A percentile compares a stretch with the other conserved stretches of the same genome.
phyloP scores from a whole-genome alignment of 2,329 filamentous ascomycete species.

The Aspergillus sp. region DNA sequence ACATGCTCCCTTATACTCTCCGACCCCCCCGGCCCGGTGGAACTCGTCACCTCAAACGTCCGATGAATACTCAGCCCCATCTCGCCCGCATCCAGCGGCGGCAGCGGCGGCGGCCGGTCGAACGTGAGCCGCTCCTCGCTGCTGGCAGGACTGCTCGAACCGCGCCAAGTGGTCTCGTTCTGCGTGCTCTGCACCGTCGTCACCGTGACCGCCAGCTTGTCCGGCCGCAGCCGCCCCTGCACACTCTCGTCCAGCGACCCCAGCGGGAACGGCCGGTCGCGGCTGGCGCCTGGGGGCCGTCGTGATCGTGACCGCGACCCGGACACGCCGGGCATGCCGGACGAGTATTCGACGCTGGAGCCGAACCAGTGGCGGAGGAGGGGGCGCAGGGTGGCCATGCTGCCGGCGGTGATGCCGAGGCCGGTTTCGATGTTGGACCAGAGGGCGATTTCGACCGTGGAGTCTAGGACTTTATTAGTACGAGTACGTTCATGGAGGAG shows the following conservation, averaged over 20 bases:
- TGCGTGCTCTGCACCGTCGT: slow-evolving; percentile 29
- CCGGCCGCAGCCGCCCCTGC: slow-evolving; percentile 24
- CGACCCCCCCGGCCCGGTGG: slow-evolving; percentile 5
- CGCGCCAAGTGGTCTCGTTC: slow-evolving; percentile 15
- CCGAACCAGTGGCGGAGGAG: slow-evolving; percentile 39
- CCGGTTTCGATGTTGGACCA: slow-evolving; percentile 37
- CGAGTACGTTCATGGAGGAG: neutral
- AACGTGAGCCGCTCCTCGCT: slow-evolving; percentile 29
- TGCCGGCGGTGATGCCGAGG: slow-evolving; percentile 45
- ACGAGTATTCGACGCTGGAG: slow-evolving; percentile 17
- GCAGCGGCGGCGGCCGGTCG: slow-evolving; percentile 13
- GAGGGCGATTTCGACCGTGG: slow-evolving; percentile 46
- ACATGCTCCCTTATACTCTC: slow-evolving; percentile 4
- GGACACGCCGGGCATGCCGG: slow-evolving; percentile 19
- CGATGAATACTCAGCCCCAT: slow-evolving; percentile 28
- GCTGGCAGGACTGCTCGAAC: slow-evolving; percentile 19
- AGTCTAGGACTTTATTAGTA: slow-evolving; percentile 23
- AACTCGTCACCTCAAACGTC: slow-evolving; percentile 27
- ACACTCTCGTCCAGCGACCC: slow-evolving; percentile 23
- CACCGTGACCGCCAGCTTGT: slow-evolving; percentile 29
- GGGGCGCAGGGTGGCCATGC: slow-evolving; percentile 50
- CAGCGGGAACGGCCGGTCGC: slow-evolving; percentile 21
- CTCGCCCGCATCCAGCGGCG: slow-evolving; percentile 7
- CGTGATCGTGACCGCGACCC: slow-evolving; percentile 16
- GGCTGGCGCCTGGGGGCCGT: slow-evolving; percentile 10